Base-by-base conservation (phyloP, 75 land plant genomes). In the Ceratopteris richardii region DNA sequence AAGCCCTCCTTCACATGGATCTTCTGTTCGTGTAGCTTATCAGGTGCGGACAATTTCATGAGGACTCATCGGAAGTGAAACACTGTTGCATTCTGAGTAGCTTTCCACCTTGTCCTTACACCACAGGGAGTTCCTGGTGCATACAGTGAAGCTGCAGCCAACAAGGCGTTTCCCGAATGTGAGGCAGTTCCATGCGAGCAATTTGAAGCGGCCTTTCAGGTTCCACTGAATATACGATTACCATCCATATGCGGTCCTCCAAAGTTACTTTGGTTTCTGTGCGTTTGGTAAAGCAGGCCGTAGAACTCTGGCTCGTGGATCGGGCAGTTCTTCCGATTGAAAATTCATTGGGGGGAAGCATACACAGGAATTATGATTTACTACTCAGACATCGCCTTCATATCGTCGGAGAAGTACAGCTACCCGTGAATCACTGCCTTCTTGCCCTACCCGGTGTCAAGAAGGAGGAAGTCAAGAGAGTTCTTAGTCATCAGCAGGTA, bases 121-220 rank as follows among this genome's bases (percentile, higher is more conserved):
- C 37, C 3, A 33, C 37, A 85, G 95, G 89, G 95, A 31, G 65
- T 73, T 44, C 84, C 89, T 50, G 95, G 95, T 18, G 82, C 95
- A 41, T 89, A 77, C 59, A 85, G 95, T 57, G 95, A 89, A 67
- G 77, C 73, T 50, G 95, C 95, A 47, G 89, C 95, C 17, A 58
- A 76, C 2, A 89, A 82, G 67, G 95, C 86, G 29, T 89, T 80
- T 50, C 95, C 95, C 40, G 50, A 78, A 25, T 89, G 89, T 54
- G 89, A 83, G 51, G 73, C 95, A 31, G 89, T 85, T 51, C 95
- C 95, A 21, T 89, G 86, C 75, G 88, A 87, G 51, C 77, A 85
- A 56, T 89, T 80, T 75, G 95, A 89, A 57, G 80, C 71, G 51
- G 88, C 89, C 39, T 85, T 89, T 58, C 79, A 89, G 81, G 91